Evolutionary conservation across 1,139 yeast genomes (phyloP), one percentile per base, ranked within the genome.

Genomic region (Pneumocystis sp.): DNA sequence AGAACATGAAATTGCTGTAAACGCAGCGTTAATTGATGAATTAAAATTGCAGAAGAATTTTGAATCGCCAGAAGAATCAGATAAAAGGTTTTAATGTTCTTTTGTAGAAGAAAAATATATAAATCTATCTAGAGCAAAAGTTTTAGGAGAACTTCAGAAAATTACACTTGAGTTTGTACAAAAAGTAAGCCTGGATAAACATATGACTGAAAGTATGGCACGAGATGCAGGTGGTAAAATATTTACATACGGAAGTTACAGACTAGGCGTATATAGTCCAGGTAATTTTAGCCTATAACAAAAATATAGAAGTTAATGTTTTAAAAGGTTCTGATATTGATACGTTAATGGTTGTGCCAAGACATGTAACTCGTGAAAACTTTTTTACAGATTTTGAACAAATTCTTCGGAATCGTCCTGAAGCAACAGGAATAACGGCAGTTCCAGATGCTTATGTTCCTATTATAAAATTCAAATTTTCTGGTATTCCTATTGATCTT

Each of bases 361-460:
- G 91, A 71, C 97, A 93, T 75, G 96, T 93, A n/a, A 80, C 87
- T 0, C 80, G 97, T 69, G 89, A 86, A 29, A 95, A 91, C 75
- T 95, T 93, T 73, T 95, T 93, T 73, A 82, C 81, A 1, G 89
- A 87, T 0, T 90, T 93, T 76, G 87, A 81, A 59, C 81, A 82
- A 61, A 74, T 93, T 25, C 74, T 93, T 67, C 80, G 87, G 68
- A 78, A 80, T 67, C 80, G 96, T 68, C 82, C 86, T 0, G 98
- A 91, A 71, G 74, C 93, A 66, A 93, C 90, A 68, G 97, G 93
- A 74, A 86, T 93, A 25, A 85, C 93, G 1, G 81, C 96, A 1
- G 97, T 93, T 6, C 96, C 97, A 0, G 98, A 93, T 74, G 97
- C 98, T 0, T 93, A 83, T 78, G 97, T 95, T 17, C 98, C 99